These are phyloP conservation scores for Anisodus acutangulus DNA, from an alignment of 257 asterid genomes.

Conservation along the genomic window DNA sequence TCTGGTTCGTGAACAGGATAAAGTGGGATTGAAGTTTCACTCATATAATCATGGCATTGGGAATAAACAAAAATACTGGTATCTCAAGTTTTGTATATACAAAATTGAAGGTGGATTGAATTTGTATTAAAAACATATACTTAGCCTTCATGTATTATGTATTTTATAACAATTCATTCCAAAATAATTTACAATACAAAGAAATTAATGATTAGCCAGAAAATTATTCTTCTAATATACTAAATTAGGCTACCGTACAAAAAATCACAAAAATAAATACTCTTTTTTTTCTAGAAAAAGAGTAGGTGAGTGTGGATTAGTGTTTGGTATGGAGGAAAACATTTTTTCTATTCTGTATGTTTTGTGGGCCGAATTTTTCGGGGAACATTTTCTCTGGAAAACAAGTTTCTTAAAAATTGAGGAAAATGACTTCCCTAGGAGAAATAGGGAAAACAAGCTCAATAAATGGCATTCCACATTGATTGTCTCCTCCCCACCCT, in stretches of 20 bases:
- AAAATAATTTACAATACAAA: neutral
- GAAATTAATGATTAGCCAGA: slow-evolving; percentile 13
- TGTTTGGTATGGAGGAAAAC: neutral
- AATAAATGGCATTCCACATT: no score
- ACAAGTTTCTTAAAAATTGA: no score
- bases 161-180: neutral
- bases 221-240: neutral
- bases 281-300: neutral
- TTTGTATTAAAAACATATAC: neutral
- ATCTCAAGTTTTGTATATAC: neutral
- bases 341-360: neutral
- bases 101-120: slow-evolving; percentile 15
- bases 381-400: no score
- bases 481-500: no score
- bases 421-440: no score
- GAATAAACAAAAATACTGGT: slow-evolving; percentile 12
- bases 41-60: neutral
- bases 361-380: neutral
- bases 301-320: neutral
- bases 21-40: neutral
- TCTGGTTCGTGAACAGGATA: slow-evolving; percentile 1
- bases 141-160: neutral
- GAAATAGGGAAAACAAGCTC: no score
- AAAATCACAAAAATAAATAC: slow-evolving; percentile 20
- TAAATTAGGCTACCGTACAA: neutral